Percentiles rank a stretch among this genome's conserved stretches.
Conservation (phyloP, 768 basidiomycete genomes). For the Russula virescens region DNA sequence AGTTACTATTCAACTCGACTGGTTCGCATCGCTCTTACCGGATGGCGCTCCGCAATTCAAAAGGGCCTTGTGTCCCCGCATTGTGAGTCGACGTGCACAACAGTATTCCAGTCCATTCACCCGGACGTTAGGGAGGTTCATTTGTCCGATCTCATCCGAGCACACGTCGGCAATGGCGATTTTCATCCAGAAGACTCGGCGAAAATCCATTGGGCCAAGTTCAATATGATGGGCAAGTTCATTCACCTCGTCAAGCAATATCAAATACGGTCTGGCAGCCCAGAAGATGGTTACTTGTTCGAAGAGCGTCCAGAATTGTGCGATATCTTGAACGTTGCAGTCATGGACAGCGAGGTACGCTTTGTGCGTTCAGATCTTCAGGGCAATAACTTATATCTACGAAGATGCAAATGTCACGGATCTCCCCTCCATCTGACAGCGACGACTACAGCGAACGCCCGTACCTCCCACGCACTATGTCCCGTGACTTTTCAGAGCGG, state of each 20-base stretch:
- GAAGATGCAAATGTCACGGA: conserved; percentile 63
- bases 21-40: conserved; percentile 90
- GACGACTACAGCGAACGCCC: conserved; percentile 34
- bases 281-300: conserved; percentile 52
- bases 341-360: conserved; percentile 69
- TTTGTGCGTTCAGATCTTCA: not conserved
- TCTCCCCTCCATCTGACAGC: conserved; percentile 45
- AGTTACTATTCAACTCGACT: conserved; percentile 74
- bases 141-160: conserved; percentile 80
- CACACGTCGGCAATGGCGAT: conserved; percentile 81
- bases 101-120: conserved; percentile 6
- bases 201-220: conserved; percentile 95
- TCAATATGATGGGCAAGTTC: conserved; percentile 85
- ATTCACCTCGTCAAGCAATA: conserved; percentile 72
- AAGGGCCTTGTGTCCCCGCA: conserved; percentile 83
- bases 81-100: conserved; percentile 39
- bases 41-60: conserved; percentile 77
- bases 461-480: conserved; percentile 22
- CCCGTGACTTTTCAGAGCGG: conserved; percentile 27
- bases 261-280: conserved; percentile 62
- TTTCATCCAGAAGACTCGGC: conserved; percentile 55
- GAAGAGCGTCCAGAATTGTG: conserved; percentile 49
- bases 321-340: conserved; percentile 48
- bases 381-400: conserved; percentile 4
- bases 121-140: conserved; percentile 67